Evolutionary conservation across 768 basidiomycete genomes (phyloP).

Genomic region (Xerocomellus amylosporus): DNA sequence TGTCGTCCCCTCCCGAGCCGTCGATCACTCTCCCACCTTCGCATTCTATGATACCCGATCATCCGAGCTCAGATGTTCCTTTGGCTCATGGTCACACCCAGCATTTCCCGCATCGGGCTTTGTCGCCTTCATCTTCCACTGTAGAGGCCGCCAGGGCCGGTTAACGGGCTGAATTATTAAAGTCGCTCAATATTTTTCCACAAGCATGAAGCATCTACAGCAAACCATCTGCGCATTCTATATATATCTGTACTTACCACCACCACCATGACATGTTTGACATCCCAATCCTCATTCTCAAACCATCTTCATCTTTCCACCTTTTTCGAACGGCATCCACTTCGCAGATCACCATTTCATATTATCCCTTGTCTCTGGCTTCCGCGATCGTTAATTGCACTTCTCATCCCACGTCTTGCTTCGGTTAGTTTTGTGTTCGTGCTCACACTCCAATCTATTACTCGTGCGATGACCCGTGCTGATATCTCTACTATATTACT

Average conservation of each 20-base stretch:
- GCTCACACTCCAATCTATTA: constrained; percentile 28
- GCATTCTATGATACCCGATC: constrained; percentile 38
- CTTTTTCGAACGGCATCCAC: constrained; percentile 29
- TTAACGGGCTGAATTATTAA: constrained; percentile 39
- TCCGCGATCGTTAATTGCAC: constrained; percentile 33
- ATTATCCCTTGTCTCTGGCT: constrained; percentile 22
- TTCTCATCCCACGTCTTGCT: constrained; percentile 19
- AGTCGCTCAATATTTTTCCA: constrained; percentile 37
- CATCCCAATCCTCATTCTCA: constrained; percentile 31
- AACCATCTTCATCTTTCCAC: constrained; percentile 16
- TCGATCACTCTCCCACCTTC: constrained; percentile 26
- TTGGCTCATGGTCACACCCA: constrained; percentile 35
- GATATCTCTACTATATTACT: constrained; percentile 36
- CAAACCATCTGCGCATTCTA: constrained; percentile 40
- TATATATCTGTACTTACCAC: constrained; percentile 40
- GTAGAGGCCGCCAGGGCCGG: constrained; percentile 40
- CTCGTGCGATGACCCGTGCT: constrained; percentile 27
- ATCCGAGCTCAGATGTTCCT: constrained; percentile 30
- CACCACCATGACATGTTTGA: constrained; percentile 34
- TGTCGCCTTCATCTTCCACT: constrained; percentile 38
- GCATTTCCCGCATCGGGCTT: constrained; percentile 39
- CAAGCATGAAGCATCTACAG: constrained; percentile 40
- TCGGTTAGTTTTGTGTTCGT: constrained; percentile 18
- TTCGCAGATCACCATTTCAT: constrained; percentile 28
- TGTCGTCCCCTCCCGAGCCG: constrained; percentile 31